A percentile compares a stretch with the other conserved stretches of the same genome.
Evolutionary conservation across 768 basidiomycete genomes (phyloP).

Genomic region (Nidularia sp.): DNA sequence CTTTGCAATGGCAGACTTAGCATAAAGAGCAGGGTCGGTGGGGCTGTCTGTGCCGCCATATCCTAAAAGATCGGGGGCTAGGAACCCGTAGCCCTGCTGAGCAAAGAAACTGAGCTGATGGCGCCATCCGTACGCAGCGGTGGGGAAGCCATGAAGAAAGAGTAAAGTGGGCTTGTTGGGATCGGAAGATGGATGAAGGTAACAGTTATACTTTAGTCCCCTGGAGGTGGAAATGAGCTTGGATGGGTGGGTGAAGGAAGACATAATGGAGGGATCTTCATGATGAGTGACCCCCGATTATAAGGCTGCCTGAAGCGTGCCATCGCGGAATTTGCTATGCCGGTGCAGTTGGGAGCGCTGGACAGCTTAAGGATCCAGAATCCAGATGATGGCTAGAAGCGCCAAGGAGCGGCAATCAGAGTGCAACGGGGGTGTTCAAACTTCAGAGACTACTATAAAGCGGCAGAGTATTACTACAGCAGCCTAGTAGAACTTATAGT

Average conservation of each 20-base stretch:
- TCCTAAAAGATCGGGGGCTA: conserved; percentile 50
- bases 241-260: not conserved
- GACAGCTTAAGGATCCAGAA: too few species aligned
- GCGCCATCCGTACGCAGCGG: conserved; percentile 35
- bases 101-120: conserved; percentile 33
- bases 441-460: too few species aligned
- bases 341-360: too few species aligned
- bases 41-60: conserved; percentile 50
- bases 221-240: not conserved
- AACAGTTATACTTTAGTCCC: not conserved
- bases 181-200: conserved; percentile 39
- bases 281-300: conserved; percentile 37
- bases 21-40: conserved; percentile 27
- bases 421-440: too few species aligned
- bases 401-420: too few species aligned
- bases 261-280: conserved; percentile 19
- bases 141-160: conserved; percentile 43
- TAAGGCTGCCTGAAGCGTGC: too few species aligned
- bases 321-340: too few species aligned
- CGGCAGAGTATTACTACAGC: too few species aligned
- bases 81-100: conserved; percentile 35
- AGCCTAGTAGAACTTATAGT: too few species aligned
- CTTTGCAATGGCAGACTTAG: conserved; percentile 22
- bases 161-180: conserved; percentile 29
- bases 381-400: too few species aligned